Conservation (phyloP, 169 alveolate genomes). For the Miamiensis avidus region DNA sequence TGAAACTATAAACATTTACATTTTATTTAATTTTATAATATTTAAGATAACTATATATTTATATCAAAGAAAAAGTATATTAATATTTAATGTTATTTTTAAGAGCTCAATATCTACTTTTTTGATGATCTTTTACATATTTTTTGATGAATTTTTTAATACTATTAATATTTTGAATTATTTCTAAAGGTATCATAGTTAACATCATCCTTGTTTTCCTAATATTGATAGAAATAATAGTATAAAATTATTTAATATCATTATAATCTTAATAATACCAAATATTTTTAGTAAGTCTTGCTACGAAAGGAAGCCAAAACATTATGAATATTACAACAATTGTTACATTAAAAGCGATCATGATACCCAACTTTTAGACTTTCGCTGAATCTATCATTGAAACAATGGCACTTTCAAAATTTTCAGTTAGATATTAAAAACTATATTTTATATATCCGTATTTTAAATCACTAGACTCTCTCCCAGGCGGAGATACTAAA, state of each 20-base stretch:
- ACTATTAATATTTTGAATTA: conserved; percentile 18
- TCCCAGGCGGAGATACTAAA: background rate
- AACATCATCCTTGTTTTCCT: conserved; percentile 12
- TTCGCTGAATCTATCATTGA: background rate
- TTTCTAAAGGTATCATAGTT: conserved; percentile 28
- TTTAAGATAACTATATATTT: too few species aligned
- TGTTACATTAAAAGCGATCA: conserved; percentile 1
- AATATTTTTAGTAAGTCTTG: background rate
- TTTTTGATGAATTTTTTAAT: conserved; percentile 13
- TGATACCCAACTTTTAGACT: conserved; percentile 19
- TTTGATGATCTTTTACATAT: background rate
- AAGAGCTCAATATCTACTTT: background rate
- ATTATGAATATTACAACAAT: conserved; percentile 6
- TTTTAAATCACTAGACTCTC: background rate
- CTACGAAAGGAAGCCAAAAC: conserved; percentile 8
- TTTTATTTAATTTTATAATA: too few species aligned
- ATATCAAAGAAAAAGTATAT: too few species aligned
- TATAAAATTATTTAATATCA: too few species aligned
- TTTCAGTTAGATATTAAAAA: background rate
- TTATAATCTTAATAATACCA: background rate
- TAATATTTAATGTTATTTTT: too few species aligned
- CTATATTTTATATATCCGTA: too few species aligned
- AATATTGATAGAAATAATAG: background rate
- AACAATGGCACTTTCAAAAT: background rate
- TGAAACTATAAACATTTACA: too few species aligned